Evolutionary conservation across 1,139 yeast genomes (phyloP), one percentile per base, ranked within the genome.

Genomic region (Taphrina betulina): DNA sequence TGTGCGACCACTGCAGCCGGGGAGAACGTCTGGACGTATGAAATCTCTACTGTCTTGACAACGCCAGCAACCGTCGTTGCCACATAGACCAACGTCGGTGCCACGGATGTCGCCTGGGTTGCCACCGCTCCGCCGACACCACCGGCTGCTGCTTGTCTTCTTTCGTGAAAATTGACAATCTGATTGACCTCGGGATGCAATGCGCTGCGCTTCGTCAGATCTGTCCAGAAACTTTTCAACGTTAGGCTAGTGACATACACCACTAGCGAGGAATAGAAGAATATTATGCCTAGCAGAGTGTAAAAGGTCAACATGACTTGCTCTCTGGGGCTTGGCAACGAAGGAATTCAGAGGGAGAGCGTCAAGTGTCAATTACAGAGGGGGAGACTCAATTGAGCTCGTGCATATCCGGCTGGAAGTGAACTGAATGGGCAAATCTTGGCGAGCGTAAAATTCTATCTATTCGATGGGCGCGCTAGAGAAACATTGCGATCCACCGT

Each of bases 51-150:
- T 2, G 48, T 43, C 28, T 43, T 24, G 2, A 43, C 38, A 2
- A 31, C 48, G 17, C 48, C 48, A 4, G 28, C 38, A 4, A 43
- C 28, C 5, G 48, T 43, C 22, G 48, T 43, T 16, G 48, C 29
- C 10, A 31, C 38, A 29, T 31, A 43, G 36, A 43, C 17, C 12
- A 24, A n/a, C 3, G 45, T 41, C 16, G 33, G 45, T 2, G 19
- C n/a, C 8, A 26, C 45, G n/a, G 17, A 28, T 7, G 42, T 14
- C 35, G 45, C 45, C 10, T 36, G 36, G 5, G 48, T 20, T 26
- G 37, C 28, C 1, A 26, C 31, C 31, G 31, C 10, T 7, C 12
- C 12, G 31, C 7, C 31, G 31, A 26, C 31, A 26, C 31, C 31
- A 26, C 31, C 31, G 12, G 31, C 31, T 7, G 31, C 31, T 7